Base-by-base conservation (phyloP, 1,284 basidiomycete genomes). In the Pyrrhoderma lamaoense region DNA sequence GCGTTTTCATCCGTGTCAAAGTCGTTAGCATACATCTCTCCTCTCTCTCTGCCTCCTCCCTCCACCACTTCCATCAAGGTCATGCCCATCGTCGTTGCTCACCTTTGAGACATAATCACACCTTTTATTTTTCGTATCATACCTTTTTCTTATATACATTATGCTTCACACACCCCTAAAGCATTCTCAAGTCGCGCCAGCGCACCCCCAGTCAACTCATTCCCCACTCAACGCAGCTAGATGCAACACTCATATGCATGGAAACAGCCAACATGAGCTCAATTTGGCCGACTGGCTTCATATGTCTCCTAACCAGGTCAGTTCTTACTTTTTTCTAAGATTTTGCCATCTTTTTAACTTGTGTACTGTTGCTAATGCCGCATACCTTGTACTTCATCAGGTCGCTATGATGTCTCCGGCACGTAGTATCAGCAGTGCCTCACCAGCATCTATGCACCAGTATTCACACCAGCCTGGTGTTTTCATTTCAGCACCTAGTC, bases 231-330 rank as follows among this genome's bases (percentile, higher is more conserved):
- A 25, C n/a, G 16, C 36, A 35, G 11, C 44, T 34, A 14, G 43
- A n/a, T n/a, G 25, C 25, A 40, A 40, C 51, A 42, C 34, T 36
- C 45, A 19, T 47, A 8, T 25, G 7, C 45, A 51, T 31, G 25
- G 23, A 40, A 44, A 31, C 40, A 18, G 7, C 39, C 13, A 40
- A 34, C 49, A 49, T 22, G 52, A 53, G 47, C 42, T 53, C 11
- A 49, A 49, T 19, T 22, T 49, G 23, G 40, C 47, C 8, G 52
- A 53, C 9, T 53, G 52, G 52, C 47, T 53, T 19, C 47, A 53
- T 34, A 49, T 53, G 40, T 49, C 52, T 31, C 52, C 52, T 18
- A 38, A 42, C 21, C 52, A 53, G 42, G 52, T 53, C 25, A 27
- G 51, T 44, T 35, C 27, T 42, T 8, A 14, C 34, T 9, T 42